A percentile compares a stretch with the other conserved stretches of the same genome.
phyloP scores from a whole-genome alignment of 805 yeast genomes.

The Schwanniomyces sp. region DNA sequence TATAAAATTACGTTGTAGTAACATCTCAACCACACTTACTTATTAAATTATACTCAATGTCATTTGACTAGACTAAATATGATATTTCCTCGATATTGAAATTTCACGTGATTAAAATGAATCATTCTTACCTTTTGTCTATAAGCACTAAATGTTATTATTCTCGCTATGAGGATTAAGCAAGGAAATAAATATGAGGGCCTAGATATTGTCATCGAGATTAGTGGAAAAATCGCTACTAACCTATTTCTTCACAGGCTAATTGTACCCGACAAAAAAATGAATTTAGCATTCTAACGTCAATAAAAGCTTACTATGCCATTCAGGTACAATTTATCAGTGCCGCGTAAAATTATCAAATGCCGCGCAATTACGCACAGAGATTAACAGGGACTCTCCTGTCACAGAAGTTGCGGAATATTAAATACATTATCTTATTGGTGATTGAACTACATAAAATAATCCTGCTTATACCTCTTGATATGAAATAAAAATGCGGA shows the following conservation, averaged over 20 bases:
- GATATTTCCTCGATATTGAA: not conserved
- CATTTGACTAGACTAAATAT: not conserved
- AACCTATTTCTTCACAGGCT: not conserved
- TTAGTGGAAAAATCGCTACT: not conserved
- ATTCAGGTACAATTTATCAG: not conserved
- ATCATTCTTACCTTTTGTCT: no score
- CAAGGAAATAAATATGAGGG: no score
- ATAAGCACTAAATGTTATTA: no score
- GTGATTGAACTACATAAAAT: no score
- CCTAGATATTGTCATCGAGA: not conserved
- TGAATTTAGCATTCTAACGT: not conserved
- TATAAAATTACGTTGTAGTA: constrained; percentile 5
- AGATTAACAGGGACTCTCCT: not conserved
- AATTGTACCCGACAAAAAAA: not conserved
- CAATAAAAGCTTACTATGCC: not conserved
- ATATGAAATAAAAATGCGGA: no score
- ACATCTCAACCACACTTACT: not conserved
- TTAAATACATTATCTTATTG: no score
- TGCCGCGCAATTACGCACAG: not conserved
- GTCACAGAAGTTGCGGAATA: no score
- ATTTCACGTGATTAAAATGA: not conserved
- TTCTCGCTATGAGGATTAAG: no score
- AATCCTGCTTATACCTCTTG: no score
- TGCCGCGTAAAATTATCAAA: not conserved
- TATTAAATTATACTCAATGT: not conserved